Conservation (phyloP, 2,329 filamentous ascomycete genomes). For the Pseudocercospora ulei region DNA sequence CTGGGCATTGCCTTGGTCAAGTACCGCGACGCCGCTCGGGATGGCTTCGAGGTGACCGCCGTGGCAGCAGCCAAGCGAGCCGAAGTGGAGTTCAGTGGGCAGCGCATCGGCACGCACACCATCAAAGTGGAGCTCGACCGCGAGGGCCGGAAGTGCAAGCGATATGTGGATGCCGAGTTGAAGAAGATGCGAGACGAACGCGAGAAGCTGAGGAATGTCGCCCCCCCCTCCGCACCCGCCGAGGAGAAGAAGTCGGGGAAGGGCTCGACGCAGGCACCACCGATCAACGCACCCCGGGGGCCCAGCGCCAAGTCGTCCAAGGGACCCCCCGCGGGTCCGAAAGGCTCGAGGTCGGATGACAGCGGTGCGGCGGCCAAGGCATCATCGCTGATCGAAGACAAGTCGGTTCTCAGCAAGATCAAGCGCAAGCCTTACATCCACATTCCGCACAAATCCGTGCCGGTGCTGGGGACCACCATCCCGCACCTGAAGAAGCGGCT, state of each 20-base stretch:
- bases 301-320: slow-evolving; percentile 52
- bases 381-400: slow-evolving; percentile 53
- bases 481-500: slow-evolving; percentile 83
- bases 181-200: slow-evolving; percentile 57
- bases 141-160: slow-evolving; percentile 71
- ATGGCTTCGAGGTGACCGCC: slow-evolving; percentile 52
- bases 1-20: slow-evolving; percentile 86
- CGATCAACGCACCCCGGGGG: slow-evolving; percentile 69
- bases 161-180: slow-evolving; percentile 65
- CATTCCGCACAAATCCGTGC: slow-evolving; percentile 75
- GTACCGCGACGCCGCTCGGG: slow-evolving; percentile 62
- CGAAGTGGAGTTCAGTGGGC: slow-evolving; percentile 63
- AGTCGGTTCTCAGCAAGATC: slow-evolving; percentile 58
- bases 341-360: slow-evolving; percentile 34
- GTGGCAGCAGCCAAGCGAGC: slow-evolving; percentile 73
- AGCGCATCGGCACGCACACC: slow-evolving; percentile 65
- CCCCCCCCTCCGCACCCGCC: slow-evolving; percentile 28
- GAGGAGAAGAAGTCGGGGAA: slow-evolving; percentile 28
- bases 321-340: slow-evolving; percentile 23
- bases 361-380: slow-evolving; percentile 16
- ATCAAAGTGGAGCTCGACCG: slow-evolving; percentile 82
- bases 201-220: slow-evolving; percentile 36
- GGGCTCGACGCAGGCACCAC: slow-evolving; percentile 56
- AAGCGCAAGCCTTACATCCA: slow-evolving; percentile 81
- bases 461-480: slow-evolving; percentile 73